Evolutionary conservation across 768 basidiomycete species (phyloP), one percentile per base, ranked within the genome.

Genomic region (Naganishia antarctica): DNA sequence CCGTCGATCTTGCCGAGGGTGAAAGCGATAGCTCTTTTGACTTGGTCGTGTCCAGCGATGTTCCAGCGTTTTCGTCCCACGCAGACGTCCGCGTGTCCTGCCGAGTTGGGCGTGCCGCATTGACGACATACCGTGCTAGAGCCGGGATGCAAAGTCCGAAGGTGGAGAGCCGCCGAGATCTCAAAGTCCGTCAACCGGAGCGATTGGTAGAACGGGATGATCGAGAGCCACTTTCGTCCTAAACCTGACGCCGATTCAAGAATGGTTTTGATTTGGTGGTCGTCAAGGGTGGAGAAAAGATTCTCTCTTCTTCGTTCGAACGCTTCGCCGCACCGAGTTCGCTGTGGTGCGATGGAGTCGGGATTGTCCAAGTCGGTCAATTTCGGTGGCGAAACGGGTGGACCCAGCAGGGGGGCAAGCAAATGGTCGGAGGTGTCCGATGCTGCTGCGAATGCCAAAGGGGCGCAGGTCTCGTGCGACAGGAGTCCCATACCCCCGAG

Each of bases 361-460:
- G 31, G 53, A 26, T 58, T 34, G 13, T 58, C 32, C 18, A 34
- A 31, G 32, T 58, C 53, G 23, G 32, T 23, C 2, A 58, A 34
- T 1, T 7, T n/a, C 4, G 53, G 53, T 6, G 31, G 34, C 23
- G 8, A 7, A 2, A 34, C 21, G 6, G 53, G 13, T 11, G 11
- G 51, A 15, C 51, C 51, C 9, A 31, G 31, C 12, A 57, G 51
- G 8, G 49, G 18, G 18, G 18, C 18, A 3, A 58, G 53, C 5
- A 58, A n/a, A 29, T 40, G 29, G 34, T 58, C 53, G 26, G 59
- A 60, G 21, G 59, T 32, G 44, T 60, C 59, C 25, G 59, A 45
- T 21, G 59, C 59, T 1, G 59, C 59, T 2, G 59, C 59, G 29
- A 45, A 60, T 7, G 59, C 59, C 9, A 46, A 12, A 25, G 59